Conservation (phyloP, 257 asterid species). For the Ocimum tenuiflorum region DNA sequence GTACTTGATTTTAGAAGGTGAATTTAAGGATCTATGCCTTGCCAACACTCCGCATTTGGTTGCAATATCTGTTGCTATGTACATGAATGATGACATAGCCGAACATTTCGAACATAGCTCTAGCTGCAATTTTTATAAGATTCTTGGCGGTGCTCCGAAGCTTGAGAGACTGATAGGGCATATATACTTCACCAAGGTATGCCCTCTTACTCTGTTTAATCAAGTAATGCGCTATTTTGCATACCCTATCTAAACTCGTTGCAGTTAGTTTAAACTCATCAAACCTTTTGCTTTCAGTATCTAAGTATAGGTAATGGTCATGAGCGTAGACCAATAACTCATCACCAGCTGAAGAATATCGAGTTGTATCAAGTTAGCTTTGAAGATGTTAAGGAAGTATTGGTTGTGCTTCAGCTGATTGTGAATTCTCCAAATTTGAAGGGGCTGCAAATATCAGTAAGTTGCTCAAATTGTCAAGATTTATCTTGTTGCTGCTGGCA, state of each 20-base stretch:
- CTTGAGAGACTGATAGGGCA: constrained; percentile 82
- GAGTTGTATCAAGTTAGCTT: constrained; percentile 83
- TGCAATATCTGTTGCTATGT: constrained; percentile 54
- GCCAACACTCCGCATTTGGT: constrained; percentile 60
- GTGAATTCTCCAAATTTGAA: constrained; percentile 60
- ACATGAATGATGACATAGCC: constrained; percentile 68
- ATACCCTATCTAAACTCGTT: neutral
- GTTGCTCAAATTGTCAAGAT: constrained; percentile 16
- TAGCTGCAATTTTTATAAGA: constrained; percentile 67
- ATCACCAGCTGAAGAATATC: constrained; percentile 48
- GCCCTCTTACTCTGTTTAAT: neutral
- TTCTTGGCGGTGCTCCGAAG: constrained; percentile 71
- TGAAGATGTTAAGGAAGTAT: constrained; percentile 66
- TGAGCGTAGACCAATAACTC: constrained; percentile 33
- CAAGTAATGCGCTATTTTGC: neutral
- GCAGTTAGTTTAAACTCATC: constrained; percentile 8
- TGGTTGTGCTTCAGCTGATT: constrained; percentile 64
- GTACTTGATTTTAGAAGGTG: constrained; percentile 76
- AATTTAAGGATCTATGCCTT: constrained; percentile 69
- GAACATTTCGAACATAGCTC: constrained; percentile 71
- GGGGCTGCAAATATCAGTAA: constrained; percentile 70
- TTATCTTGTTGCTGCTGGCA: neutral
- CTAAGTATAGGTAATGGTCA: constrained; percentile 56
- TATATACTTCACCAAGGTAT: constrained; percentile 80
- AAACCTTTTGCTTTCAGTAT: constrained; percentile 37